phyloP scores from a whole-genome alignment of 306 rosid genomes.

The Glycine latifolia region DNA sequence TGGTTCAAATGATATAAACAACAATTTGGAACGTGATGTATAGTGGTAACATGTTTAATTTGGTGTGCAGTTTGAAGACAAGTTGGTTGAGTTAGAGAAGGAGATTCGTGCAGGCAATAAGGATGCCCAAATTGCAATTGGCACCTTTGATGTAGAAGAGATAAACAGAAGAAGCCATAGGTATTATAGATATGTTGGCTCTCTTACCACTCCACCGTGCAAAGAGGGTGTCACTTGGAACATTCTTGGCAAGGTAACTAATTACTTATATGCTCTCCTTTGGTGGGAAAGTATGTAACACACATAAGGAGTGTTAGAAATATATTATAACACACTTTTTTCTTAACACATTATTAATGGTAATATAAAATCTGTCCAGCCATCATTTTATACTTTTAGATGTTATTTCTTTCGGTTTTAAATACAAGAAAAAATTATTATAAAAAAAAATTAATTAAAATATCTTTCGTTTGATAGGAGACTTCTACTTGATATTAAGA shows the following conservation, averaged over 20 bases:
- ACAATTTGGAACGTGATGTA: not conserved
- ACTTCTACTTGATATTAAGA: no score
- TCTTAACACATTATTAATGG: no score
- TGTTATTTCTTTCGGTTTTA: no score
- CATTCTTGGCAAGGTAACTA: slow-evolving; percentile 71
- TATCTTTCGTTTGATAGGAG: no score
- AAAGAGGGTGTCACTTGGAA: slow-evolving; percentile 74
- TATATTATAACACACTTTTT: no score
- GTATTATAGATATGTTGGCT: slow-evolving; percentile 78
- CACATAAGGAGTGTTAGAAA: no score
- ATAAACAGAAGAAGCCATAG: slow-evolving; percentile 52
- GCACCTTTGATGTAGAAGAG: slow-evolving; percentile 49
- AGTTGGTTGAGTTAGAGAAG: slow-evolving; percentile 56
- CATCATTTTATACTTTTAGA: no score
- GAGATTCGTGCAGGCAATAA: slow-evolving; percentile 41
- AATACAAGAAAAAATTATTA: no score
- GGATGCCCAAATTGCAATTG: slow-evolving; percentile 58
- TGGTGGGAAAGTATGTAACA: no score
- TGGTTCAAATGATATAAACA: not conserved
- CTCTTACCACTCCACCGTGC: slow-evolving; percentile 93
- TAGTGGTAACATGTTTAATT: not conserved
- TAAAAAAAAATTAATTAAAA: no score
- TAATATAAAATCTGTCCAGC: no score
- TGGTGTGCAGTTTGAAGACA: slow-evolving; percentile 57
- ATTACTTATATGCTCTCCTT: no score